These are phyloP conservation scores for Annulohypoxylon moriforme DNA, from an alignment of 495 filamentous ascomycete species.

Conservation along the genomic window DNA sequence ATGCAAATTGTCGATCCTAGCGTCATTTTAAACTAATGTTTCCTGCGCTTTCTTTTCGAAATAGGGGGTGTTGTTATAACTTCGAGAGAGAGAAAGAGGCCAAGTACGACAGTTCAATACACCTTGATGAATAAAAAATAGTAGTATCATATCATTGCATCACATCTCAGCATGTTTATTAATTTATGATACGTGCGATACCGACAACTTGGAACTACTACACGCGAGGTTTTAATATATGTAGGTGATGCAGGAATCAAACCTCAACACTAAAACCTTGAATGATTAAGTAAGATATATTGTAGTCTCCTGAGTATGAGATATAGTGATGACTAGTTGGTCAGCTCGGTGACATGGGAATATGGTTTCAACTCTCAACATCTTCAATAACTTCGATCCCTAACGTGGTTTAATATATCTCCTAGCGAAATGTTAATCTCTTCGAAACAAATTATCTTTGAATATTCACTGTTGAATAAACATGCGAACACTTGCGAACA, in stretches of 20 bases:
- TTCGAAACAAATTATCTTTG: neutral
- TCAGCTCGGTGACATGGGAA: neutral
- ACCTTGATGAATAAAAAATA: neutral
- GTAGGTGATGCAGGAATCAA: neutral
- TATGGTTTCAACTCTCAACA: neutral
- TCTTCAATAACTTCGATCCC: neutral
- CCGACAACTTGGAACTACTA: slow-evolving; percentile 12
- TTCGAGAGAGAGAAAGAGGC: neutral
- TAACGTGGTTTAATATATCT: neutral
- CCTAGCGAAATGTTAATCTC: neutral
- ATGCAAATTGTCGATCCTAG: slow-evolving; percentile 44
- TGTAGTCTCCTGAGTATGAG: neutral
- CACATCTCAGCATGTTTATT: neutral
- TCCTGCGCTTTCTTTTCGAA: slow-evolving; percentile 12
- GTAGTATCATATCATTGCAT: neutral
- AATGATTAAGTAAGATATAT: neutral
- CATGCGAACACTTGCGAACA: neutral
- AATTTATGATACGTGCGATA: slow-evolving; percentile 3
- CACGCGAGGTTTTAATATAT: neutral
- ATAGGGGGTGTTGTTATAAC: slow-evolving; percentile 26
- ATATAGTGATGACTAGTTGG: neutral
- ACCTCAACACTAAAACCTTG: neutral
- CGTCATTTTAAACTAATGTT: slow-evolving; percentile 36
- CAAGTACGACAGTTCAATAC: neutral
- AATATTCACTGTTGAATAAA: neutral